These are phyloP conservation scores for Hypericum perforatum DNA, from an alignment of 345 rosid species.

Conservation along the genomic window DNA sequence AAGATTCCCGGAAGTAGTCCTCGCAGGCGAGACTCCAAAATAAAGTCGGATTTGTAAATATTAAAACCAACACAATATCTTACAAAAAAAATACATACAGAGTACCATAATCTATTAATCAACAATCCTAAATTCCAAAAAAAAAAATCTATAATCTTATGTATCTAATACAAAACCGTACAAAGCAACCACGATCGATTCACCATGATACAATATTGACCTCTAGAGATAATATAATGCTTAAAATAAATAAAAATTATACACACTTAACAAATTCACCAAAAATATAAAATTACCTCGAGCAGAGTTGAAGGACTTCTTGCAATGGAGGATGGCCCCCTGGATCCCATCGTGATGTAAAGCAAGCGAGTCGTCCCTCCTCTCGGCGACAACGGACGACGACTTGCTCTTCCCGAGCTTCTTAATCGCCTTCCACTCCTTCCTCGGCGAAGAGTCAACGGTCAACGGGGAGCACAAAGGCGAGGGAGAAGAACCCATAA, in stretches of 20 bases:
- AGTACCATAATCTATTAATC: background rate
- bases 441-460: slow-evolving; percentile 13
- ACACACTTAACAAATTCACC: no score
- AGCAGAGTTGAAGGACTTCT: slow-evolving; percentile 21
- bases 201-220: no score
- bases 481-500: slow-evolving; percentile 24
- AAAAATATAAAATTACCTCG: slow-evolving; percentile 15
- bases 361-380: slow-evolving; percentile 19
- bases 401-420: slow-evolving; percentile 28
- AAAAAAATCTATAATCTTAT: background rate
- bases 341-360: slow-evolving; percentile 23
- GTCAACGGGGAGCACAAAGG: slow-evolving; percentile 31
- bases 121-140: background rate
- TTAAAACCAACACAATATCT: no score
- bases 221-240: no score
- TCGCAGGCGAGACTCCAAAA: no score
- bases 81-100: no score
- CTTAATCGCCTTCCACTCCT: slow-evolving; percentile 19
- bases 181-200: background rate
- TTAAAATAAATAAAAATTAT: no score
- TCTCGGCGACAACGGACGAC: background rate
- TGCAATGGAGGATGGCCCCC: slow-evolving; percentile 27
- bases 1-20: no score
- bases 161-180: background rate
- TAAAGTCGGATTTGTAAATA: no score